Evolutionary conservation across 176 grass and related monocot genomes (phyloP).

Genomic region (Chloris gayana): DNA sequence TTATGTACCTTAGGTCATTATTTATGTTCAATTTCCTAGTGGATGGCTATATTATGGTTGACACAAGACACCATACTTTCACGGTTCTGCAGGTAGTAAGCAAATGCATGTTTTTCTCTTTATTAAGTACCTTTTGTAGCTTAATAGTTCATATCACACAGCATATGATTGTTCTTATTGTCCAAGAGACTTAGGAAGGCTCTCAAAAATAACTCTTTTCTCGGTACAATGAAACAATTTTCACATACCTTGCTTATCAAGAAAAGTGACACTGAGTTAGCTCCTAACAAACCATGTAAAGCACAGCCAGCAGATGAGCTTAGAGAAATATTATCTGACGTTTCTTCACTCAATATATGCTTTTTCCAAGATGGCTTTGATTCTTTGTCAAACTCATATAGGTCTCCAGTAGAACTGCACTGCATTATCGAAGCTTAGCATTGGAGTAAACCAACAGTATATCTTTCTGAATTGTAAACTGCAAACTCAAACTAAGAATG

Average conservation of each 20-base stretch:
- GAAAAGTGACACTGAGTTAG: conserved; percentile 93
- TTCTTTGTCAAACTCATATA: conserved; percentile 92
- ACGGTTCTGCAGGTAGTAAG: conserved; percentile 15
- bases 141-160: conserved; percentile 3
- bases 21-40: conserved; percentile 12
- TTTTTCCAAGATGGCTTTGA: conserved; percentile 95
- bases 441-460: conserved; percentile 23
- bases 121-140: not conserved
- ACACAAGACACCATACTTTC: conserved; percentile 18
- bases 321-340: conserved; percentile 56
- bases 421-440: conserved; percentile 57
- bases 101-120: not conserved
- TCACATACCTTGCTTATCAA: conserved; percentile 82
- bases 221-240: conserved; percentile 2
- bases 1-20: conserved; percentile 5
- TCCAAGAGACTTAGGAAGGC: not conserved
- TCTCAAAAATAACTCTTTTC: not conserved
- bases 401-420: conserved; percentile 83
- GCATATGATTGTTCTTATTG: not conserved
- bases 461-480: conserved; percentile 16
- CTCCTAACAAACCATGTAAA: conserved; percentile 66
- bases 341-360: conserved; percentile 80
- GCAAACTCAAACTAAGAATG: not conserved
- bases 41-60: conserved; percentile 5
- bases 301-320: conserved; percentile 66